Conservation (phyloP, 2,329 filamentous ascomycete genomes). For the Phoma sp. region DNA sequence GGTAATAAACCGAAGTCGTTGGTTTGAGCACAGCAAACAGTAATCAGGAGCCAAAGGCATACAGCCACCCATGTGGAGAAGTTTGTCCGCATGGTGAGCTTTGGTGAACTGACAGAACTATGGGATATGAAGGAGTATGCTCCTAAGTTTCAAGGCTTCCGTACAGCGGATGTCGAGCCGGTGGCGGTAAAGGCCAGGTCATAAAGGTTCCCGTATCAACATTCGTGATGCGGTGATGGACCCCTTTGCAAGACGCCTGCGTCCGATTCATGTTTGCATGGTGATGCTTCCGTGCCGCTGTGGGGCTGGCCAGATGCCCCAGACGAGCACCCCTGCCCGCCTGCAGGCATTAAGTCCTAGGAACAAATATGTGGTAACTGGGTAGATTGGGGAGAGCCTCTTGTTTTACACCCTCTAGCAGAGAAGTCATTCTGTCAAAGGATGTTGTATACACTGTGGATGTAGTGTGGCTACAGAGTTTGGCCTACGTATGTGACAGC, state of each 20-base stretch:
- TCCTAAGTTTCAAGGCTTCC: not conserved
- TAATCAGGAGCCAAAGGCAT: not conserved
- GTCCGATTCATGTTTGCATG: not conserved
- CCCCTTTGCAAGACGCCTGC: slow-evolving; percentile 10
- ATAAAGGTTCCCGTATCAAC: not conserved
- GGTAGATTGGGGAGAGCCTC: too few species aligned
- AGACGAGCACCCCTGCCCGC: not conserved
- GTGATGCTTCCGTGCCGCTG: not conserved
- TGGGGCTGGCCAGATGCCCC: slow-evolving; percentile 2
- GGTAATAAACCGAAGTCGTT: not conserved
- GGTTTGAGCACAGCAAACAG: not conserved
- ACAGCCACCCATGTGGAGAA: not conserved
- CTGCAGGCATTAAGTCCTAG: not conserved
- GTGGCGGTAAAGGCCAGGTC: not conserved
- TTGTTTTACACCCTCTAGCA: too few species aligned
- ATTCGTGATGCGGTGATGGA: not conserved
- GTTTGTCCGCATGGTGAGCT: not conserved
- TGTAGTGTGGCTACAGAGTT: not conserved
- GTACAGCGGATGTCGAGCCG: not conserved
- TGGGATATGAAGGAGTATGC: not conserved
- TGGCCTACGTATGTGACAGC: not conserved
- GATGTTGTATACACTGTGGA: not conserved
- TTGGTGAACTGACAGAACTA: not conserved
- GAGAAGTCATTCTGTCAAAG: too few species aligned
- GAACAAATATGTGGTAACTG: not conserved